Percentiles rank a stretch among this genome's conserved stretches.
These are phyloP conservation scores for Tetrahymena borealis DNA, from an alignment of 73 alveolate genomes.

Conservation along the genomic window DNA sequence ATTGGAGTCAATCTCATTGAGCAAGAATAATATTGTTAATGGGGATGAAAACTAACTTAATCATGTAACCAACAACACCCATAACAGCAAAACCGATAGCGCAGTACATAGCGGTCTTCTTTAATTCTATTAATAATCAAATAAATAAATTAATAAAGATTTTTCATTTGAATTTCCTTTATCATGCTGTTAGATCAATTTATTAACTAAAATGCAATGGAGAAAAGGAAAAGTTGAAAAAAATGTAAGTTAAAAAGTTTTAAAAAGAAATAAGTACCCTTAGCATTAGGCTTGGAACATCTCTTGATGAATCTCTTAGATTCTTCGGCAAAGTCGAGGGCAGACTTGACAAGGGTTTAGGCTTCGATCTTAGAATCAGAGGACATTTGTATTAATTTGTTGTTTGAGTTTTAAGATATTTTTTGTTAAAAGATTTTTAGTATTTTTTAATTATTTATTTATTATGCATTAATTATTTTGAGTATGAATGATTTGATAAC, in stretches of 20 bases:
- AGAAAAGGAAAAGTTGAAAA: neutral
- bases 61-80: conserved; percentile 79
- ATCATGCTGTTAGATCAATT: neutral
- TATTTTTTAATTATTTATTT: neutral
- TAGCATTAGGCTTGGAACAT: conserved; percentile 79
- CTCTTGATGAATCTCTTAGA: conserved; percentile 59
- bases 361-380: conserved; percentile 20
- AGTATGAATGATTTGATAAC: neutral
- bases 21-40: conserved; percentile 74
- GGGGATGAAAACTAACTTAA: conserved; percentile 80
- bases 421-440: neutral
- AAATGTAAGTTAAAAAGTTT: neutral
- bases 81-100: conserved; percentile 78
- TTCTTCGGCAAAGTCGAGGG: conserved; percentile 59
- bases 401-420: neutral
- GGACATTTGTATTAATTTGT: neutral
- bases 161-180: no score
- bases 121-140: conserved; percentile 48
- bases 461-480: neutral
- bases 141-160: neutral
- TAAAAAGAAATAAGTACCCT: conserved; percentile 44
- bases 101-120: conserved; percentile 70
- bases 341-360: conserved; percentile 22
- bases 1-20: neutral
- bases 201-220: neutral